phyloP scores from a whole-genome alignment of 2,329 filamentous ascomycete genomes.

The Podosphaera aphanis region DNA sequence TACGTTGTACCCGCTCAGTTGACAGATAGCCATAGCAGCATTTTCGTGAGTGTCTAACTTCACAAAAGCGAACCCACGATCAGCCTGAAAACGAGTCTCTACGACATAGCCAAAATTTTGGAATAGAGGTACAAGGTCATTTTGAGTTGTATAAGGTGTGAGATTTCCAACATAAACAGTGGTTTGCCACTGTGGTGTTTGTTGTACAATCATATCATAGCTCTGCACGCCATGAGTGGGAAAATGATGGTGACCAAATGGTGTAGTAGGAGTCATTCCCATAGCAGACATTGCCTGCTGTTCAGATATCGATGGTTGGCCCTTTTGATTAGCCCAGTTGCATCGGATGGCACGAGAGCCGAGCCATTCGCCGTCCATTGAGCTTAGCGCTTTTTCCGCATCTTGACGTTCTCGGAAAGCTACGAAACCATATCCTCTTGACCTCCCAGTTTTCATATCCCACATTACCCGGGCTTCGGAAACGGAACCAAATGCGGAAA shows the following conservation, averaged over 20 bases:
- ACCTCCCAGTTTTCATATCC: constrained; percentile 99
- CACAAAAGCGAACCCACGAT: constrained; percentile 93
- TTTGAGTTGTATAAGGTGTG: constrained; percentile 91
- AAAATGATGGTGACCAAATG: constrained; percentile 93
- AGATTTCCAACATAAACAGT: constrained; percentile 96
- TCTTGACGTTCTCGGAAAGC: constrained; percentile 86
- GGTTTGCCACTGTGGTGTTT: constrained; percentile 95
- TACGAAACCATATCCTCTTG: constrained; percentile 91
- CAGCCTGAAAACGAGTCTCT: constrained; percentile 92
- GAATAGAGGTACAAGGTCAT: constrained; percentile 91
- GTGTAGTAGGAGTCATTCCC: constrained; percentile 93
- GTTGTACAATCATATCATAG: constrained; percentile 87
- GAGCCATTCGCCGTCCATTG: constrained; percentile 98
- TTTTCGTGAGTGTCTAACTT: constrained; percentile 99
- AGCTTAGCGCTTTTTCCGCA: constrained; percentile 84
- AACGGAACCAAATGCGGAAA: constrained; percentile 84
- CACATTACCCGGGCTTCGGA: constrained; percentile 99
- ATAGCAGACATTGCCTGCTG: constrained; percentile 92
- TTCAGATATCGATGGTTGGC: constrained; percentile 95
- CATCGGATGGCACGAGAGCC: constrained; percentile 93
- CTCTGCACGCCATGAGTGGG: constrained; percentile 90
- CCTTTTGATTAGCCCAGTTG: constrained; percentile 99
- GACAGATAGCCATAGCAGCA: constrained; percentile 93
- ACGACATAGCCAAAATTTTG: constrained; percentile 97
- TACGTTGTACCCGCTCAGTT: constrained; percentile 92